Percentiles rank a stretch among this genome's conserved stretches.
phyloP scores from a whole-genome alignment of 1,284 basidiomycete species.

The Ceratobasidium sp. region DNA sequence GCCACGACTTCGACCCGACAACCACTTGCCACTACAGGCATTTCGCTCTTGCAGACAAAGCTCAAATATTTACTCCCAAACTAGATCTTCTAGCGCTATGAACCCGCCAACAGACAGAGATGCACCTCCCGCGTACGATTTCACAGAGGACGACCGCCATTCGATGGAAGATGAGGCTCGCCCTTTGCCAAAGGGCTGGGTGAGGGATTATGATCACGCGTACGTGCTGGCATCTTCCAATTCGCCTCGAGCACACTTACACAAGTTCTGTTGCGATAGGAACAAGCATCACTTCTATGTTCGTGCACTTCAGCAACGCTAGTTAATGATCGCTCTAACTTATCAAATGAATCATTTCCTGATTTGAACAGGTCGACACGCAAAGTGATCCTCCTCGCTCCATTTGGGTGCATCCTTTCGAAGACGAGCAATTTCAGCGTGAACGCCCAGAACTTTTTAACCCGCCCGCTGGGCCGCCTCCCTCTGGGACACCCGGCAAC shows the following conservation, averaged over 20 bases:
- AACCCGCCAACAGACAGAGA: slow-evolving; percentile 17
- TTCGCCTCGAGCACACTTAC: neutral
- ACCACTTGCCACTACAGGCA: neutral
- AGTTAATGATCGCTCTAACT: slow-evolving; percentile 54
- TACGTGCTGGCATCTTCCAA: slow-evolving; percentile 14
- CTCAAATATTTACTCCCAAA: neutral
- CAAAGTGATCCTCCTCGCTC: slow-evolving; percentile 71
- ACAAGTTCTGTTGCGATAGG: slow-evolving; percentile 46
- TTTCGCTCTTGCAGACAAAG: neutral
- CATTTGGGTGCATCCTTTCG: slow-evolving; percentile 78
- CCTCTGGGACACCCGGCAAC: neutral
- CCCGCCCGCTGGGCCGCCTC: neutral
- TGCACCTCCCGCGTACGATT: slow-evolving; percentile 32
- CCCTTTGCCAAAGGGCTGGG: slow-evolving; percentile 72
- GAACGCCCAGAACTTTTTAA: slow-evolving; percentile 38
- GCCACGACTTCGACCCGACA: neutral
- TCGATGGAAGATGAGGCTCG: slow-evolving; percentile 49
- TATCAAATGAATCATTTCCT: slow-evolving; percentile 51
- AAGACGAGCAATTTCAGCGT: slow-evolving; percentile 69
- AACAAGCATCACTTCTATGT: slow-evolving; percentile 65
- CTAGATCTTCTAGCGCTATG: neutral
- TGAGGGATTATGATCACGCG: slow-evolving; percentile 65
- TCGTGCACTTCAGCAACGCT: slow-evolving; percentile 46
- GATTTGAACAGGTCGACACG: slow-evolving; percentile 69
- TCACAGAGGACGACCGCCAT: slow-evolving; percentile 43